phyloP scores from a whole-genome alignment of 1,139 yeast species.

The Scheffersomyces quercinus region DNA sequence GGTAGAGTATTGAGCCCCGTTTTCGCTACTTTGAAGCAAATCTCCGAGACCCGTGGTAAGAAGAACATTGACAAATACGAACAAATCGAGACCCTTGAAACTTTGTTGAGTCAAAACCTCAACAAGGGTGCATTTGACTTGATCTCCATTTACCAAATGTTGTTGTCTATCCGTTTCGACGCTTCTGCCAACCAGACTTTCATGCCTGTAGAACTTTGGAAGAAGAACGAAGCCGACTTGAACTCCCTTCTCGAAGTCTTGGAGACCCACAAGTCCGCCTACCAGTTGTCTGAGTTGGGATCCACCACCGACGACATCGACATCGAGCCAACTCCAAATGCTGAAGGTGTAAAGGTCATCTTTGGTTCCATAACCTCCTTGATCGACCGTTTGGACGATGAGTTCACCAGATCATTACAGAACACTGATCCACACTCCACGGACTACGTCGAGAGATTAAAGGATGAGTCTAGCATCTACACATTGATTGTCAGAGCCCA shows the following conservation, averaged over 20 bases:
- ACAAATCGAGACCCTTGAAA: conserved; percentile 73
- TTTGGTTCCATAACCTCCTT: conserved; percentile 84
- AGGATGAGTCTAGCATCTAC: conserved; percentile 82
- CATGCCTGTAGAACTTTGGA: conserved; percentile 87
- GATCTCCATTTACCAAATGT: conserved; percentile 75
- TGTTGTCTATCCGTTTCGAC: conserved; percentile 89
- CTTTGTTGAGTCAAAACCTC: conserved; percentile 42
- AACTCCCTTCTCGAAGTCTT: conserved; percentile 63
- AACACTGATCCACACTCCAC: conserved; percentile 92
- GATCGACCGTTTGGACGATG: conserved; percentile 94
- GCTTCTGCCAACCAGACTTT: conserved; percentile 63
- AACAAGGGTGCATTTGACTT: conserved; percentile 56
- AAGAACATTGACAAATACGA: conserved; percentile 85
- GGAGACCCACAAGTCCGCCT: conserved; percentile 57
- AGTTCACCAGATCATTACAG: conserved; percentile 84
- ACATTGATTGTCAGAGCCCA: conserved; percentile 81
- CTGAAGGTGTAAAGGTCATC: conserved; percentile 66
- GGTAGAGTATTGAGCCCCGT: conserved; percentile 46
- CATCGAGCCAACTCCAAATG: conserved; percentile 67
- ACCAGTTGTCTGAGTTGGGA: conserved; percentile 79
- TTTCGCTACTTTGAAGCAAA: conserved; percentile 70
- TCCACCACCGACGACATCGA: conserved; percentile 78
- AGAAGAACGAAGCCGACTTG: conserved; percentile 63
- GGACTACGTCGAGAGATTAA: conserved; percentile 87
- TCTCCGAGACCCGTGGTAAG: conserved; percentile 92